These are phyloP conservation scores for Tulasnella sp. DNA, from an alignment of 768 basidiomycete genomes.

Conservation along the genomic window DNA sequence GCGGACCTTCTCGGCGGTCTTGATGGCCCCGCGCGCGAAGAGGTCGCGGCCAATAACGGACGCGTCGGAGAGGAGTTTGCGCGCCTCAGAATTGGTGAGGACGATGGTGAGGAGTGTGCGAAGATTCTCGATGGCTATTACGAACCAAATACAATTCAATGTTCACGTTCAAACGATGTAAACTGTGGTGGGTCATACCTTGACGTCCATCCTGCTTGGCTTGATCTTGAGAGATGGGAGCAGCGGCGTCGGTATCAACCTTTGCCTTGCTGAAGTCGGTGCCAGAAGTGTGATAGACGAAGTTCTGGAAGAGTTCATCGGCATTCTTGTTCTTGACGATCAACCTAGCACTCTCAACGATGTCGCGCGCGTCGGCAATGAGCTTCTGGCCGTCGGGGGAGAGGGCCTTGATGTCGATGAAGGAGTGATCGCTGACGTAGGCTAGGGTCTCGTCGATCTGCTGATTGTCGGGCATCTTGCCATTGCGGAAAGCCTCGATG, in stretches of 20 bases:
- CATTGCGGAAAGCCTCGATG: slow-evolving; percentile 68
- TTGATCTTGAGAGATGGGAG: slow-evolving; percentile 47
- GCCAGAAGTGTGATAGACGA: slow-evolving; percentile 68
- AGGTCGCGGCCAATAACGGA: slow-evolving; percentile 73
- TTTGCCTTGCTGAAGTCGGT: slow-evolving; percentile 37
- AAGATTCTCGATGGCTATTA: slow-evolving; percentile 68
- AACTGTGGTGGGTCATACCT: slow-evolving; percentile 33
- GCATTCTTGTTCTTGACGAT: slow-evolving; percentile 78
- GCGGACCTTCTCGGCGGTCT: slow-evolving; percentile 57
- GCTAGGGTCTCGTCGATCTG: slow-evolving; percentile 67
- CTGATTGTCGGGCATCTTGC: slow-evolving; percentile 64
- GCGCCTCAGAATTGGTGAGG: slow-evolving; percentile 86
- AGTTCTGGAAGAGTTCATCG: slow-evolving; percentile 88
- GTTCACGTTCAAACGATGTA: too few species aligned
- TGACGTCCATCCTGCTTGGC: slow-evolving; percentile 47
- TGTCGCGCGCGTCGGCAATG: slow-evolving; percentile 64
- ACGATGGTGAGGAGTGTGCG: slow-evolving; percentile 80
- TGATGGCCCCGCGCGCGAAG: slow-evolving; percentile 59
- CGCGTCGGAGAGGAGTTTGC: slow-evolving; percentile 77
- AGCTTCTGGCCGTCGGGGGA: slow-evolving; percentile 70
- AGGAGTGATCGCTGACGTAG: slow-evolving; percentile 50
- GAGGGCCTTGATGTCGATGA: slow-evolving; percentile 55
- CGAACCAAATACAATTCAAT: not conserved
- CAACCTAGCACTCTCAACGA: slow-evolving; percentile 56
- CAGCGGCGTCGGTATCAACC: slow-evolving; percentile 32